Conservation (phyloP, 2,329 filamentous ascomycete genomes). For the Alternaria triticimaculans region DNA sequence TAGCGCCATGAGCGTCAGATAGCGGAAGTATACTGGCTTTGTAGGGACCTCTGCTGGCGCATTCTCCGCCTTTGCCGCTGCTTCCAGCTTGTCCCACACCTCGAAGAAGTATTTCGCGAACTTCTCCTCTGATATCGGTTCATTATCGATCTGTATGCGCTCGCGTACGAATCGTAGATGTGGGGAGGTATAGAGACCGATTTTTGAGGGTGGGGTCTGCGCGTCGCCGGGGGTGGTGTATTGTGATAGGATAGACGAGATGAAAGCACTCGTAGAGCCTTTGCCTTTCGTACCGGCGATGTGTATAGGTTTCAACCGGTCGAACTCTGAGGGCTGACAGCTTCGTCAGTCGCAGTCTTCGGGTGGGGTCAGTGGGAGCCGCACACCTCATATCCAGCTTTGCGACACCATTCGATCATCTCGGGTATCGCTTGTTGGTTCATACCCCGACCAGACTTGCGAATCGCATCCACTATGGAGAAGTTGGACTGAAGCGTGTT, state of each 20-base stretch:
- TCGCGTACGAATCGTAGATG: slow-evolving; percentile 85
- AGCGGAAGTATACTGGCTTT: slow-evolving; percentile 93
- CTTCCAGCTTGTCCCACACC: slow-evolving; percentile 74
- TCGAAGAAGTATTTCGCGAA: slow-evolving; percentile 85
- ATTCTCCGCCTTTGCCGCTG: slow-evolving; percentile 60
- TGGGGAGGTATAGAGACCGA: slow-evolving; percentile 86
- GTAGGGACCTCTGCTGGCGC: slow-evolving; percentile 58
- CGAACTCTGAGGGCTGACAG: slow-evolving; percentile 65
- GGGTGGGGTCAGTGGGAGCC: slow-evolving; percentile 22
- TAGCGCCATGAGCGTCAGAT: slow-evolving; percentile 85
- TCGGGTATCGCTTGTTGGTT: slow-evolving; percentile 81
- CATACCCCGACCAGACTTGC: slow-evolving; percentile 74
- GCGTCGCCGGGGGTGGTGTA: slow-evolving; percentile 55
- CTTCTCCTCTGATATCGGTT: slow-evolving; percentile 68
- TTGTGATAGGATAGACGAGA: slow-evolving; percentile 77
- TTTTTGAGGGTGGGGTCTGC: slow-evolving; percentile 55
- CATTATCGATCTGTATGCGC: slow-evolving; percentile 80
- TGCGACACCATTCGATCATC: slow-evolving; percentile 77
- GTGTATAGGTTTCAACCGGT: slow-evolving; percentile 72
- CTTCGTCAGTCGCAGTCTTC: slow-evolving; percentile 10
- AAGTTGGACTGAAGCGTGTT: slow-evolving; percentile 82
- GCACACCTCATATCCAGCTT: slow-evolving; percentile 76
- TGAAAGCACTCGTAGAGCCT: slow-evolving; percentile 84
- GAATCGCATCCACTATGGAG: slow-evolving; percentile 76
- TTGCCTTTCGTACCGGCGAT: slow-evolving; percentile 95